Evolutionary conservation across 2,329 filamentous ascomycete genomes (phyloP).

Genomic region (Diaporthe capsici): DNA sequence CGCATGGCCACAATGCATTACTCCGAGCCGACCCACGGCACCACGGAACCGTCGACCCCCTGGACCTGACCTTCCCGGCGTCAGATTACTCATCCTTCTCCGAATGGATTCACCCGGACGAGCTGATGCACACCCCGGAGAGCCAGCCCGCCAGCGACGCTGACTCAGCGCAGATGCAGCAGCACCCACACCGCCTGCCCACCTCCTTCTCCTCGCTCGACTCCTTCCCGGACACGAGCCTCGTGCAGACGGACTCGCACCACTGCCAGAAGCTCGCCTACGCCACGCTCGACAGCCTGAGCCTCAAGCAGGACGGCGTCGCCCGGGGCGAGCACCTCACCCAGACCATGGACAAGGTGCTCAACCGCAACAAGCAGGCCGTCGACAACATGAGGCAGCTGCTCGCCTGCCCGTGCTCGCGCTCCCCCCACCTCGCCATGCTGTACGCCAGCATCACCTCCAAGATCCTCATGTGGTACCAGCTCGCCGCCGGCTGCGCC

Average conservation of each 20-base stretch:
- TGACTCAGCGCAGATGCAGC: constrained; percentile 28
- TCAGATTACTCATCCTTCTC: constrained; percentile 40
- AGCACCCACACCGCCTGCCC: constrained; percentile 15
- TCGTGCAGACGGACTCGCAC: constrained; percentile 36
- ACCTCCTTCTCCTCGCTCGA: constrained; percentile 32
- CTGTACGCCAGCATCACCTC: constrained; percentile 42
- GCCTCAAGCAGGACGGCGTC: constrained; percentile 31
- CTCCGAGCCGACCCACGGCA: constrained; percentile 31
- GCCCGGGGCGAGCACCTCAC: constrained; percentile 33
- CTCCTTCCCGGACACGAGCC: constrained; percentile 31
- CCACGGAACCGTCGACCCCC: constrained; percentile 38
- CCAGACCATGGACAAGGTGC: constrained; percentile 42
- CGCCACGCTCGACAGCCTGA: constrained; percentile 39
- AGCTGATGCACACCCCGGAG: constrained; percentile 39
- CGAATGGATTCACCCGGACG: constrained; percentile 41
- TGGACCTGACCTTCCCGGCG: constrained; percentile 39
- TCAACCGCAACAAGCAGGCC: constrained; percentile 42
- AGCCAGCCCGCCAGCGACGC: constrained; percentile 25
- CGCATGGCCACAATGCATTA: constrained; percentile 23
- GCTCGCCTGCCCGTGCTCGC: constrained; percentile 40
- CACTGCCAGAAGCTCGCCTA: constrained; percentile 39
- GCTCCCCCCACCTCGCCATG: constrained; percentile 40
- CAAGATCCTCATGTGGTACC: constrained; percentile 43
- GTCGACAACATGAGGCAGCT: constrained; percentile 41
- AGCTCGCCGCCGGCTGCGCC: constrained; percentile 40